phyloP scores from a whole-genome alignment of 2,329 filamentous ascomycete genomes.

The Alternaria sp. region DNA sequence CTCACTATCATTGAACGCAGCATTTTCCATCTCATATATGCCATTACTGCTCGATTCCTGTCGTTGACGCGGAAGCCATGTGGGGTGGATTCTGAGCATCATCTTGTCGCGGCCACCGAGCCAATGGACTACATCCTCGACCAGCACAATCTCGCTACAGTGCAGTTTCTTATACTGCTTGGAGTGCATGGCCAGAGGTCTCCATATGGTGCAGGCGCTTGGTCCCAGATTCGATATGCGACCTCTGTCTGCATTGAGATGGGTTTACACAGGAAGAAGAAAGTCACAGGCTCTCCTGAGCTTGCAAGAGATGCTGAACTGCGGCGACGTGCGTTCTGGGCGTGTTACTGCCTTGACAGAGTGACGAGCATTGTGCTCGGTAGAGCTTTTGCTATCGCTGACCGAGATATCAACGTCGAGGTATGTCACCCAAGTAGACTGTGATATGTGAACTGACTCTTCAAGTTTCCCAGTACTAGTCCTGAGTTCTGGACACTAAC shows the following conservation, averaged over 20 bases:
- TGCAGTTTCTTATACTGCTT: conserved; percentile 34
- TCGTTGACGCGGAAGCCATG: conserved; percentile 33
- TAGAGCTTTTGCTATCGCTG: conserved; percentile 33
- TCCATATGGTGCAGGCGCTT: conserved; percentile 36
- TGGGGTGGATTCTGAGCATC: conserved; percentile 31
- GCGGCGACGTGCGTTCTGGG: conserved; percentile 33
- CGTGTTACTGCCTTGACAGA: conserved; percentile 35
- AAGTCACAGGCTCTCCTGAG: conserved; percentile 14
- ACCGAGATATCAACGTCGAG: conserved; percentile 38
- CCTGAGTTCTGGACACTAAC: conserved; percentile 30
- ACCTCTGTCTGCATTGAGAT: conserved; percentile 37
- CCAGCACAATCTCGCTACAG: conserved; percentile 32
- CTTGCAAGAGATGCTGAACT: conserved; percentile 30
- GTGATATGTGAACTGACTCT: neutral
- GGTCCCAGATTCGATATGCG: conserved; percentile 35
- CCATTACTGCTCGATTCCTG: conserved; percentile 34
- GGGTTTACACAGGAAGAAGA: conserved; percentile 36
- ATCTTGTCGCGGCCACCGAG: conserved; percentile 30
- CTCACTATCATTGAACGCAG: conserved; percentile 30
- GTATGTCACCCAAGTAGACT: conserved; percentile 2
- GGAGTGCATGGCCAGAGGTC: conserved; percentile 35
- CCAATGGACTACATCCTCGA: conserved; percentile 33
- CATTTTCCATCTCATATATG: conserved; percentile 34
- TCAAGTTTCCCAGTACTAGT: conserved; percentile 25
- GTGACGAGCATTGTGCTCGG: conserved; percentile 35